Percentiles rank a stretch among this genome's conserved stretches.
phyloP scores from a whole-genome alignment of 345 rosid species.

The Aquilaria sinensis region DNA sequence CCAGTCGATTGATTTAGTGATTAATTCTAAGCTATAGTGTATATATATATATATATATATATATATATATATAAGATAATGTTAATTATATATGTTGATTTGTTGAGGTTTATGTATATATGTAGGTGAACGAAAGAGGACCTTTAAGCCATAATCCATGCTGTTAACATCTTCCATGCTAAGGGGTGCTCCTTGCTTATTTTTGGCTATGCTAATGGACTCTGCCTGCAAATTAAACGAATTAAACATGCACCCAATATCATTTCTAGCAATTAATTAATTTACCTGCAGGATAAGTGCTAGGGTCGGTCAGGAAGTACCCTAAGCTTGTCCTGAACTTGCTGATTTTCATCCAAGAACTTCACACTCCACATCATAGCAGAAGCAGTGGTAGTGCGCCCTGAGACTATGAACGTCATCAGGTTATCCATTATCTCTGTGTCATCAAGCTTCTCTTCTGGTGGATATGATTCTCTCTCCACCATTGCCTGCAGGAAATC shows the following conservation, averaged over 20 bases:
- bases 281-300: neutral
- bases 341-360: constrained; percentile 37
- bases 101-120: no score
- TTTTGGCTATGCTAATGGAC: constrained; percentile 26
- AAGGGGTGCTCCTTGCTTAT: constrained; percentile 28
- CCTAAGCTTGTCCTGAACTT: constrained; percentile 40
- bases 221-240: constrained; percentile 34
- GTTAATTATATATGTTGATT: no score
- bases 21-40: no score
- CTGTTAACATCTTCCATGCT: constrained; percentile 40
- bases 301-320: constrained; percentile 19
- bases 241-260: no score
- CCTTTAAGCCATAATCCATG: constrained; percentile 54
- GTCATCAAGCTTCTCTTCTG: constrained; percentile 41
- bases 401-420: constrained; percentile 47
- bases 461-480: constrained; percentile 33
- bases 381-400: constrained; percentile 56
- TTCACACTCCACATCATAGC: constrained; percentile 66
- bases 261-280: neutral
- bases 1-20: no score
- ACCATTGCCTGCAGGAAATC: constrained; percentile 51
- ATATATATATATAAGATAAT: no score
- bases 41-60: no score
- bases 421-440: constrained; percentile 50
- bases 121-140: neutral